Base-by-base conservation (phyloP, 2,329 filamentous ascomycete species). In the Grosmannia penicillata region DNA sequence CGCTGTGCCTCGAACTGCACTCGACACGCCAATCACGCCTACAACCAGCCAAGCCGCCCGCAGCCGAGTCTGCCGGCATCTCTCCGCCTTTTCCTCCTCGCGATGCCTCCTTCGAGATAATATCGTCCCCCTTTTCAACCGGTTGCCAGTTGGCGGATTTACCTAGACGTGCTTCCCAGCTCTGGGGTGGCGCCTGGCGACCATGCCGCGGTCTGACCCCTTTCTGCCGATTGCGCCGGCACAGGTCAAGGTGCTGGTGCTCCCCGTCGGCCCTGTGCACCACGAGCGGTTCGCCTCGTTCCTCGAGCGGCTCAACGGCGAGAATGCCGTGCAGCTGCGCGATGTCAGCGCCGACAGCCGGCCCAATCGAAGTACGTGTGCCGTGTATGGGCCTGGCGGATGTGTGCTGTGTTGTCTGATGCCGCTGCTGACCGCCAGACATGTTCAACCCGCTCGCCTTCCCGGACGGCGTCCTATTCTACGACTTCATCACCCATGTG, bases 401-500 rank as follows among this genome's bases (percentile, higher is more conserved):
- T 1, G 11, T 15, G 3, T 14, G 6, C 8, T 17, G 7, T 4
- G 7, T 4, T 23, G 7, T n/a, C 10, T 23, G 27, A 18, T 21
- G 34, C 15, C 9, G 6, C 27, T 30, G 22, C 28, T 36, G 25
- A 34, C 31, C 13, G 8, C 14, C 56, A 94, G 86, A 85, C 59
- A 87, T 91, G 78, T 95, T 96, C 60, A 93, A 85, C 42, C 89
- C 89, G 29, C 65, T 91, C 51, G 83, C 82, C 13, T 94, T 91
- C 57, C 86, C 85, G 10, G 73, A 78, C 48, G 89, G 89, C 43
- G 77, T 78, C 51, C 80, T 96, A 44, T 70, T 95, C 50, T 95
- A 91, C 67, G 82, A 94, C 55, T 71, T 95, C 45, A 78, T 82
- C 41, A 85, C 82, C 43, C 79, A 85, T 51, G 66, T 81, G 39